A percentile compares a stretch with the other conserved stretches of the same genome.
phyloP scores from a whole-genome alignment of 495 filamentous ascomycete species.

The Tuber aestivum region DNA sequence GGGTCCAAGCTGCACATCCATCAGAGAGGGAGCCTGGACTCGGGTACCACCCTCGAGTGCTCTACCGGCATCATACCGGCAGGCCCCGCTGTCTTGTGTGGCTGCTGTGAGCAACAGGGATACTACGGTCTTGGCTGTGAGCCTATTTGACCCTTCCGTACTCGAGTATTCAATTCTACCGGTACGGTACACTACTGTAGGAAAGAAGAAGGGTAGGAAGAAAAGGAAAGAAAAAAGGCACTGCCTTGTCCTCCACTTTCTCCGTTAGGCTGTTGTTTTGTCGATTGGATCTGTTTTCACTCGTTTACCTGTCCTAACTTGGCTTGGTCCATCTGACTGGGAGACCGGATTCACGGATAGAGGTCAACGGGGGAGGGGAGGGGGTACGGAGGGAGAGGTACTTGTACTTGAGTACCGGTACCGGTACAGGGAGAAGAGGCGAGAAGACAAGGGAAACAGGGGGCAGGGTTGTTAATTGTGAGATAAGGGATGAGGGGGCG shows the following conservation, averaged over 20 bases:
- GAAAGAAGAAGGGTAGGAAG: not conserved
- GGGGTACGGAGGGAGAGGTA: not conserved
- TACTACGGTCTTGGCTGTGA: not conserved
- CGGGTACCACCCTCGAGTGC: not conserved
- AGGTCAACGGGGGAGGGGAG: not conserved
- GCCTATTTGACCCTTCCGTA: not conserved
- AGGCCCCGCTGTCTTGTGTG: not conserved
- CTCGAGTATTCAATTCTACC: no score
- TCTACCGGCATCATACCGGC: not conserved
- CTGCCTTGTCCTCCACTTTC: not conserved
- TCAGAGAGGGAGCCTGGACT: not conserved
- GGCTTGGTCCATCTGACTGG: not conserved
- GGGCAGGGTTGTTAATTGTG: not conserved
- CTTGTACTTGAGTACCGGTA: no score
- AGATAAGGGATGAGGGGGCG: not conserved
- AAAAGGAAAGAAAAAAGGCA: not conserved
- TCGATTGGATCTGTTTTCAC: not conserved
- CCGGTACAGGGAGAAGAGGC: not conserved
- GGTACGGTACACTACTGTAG: not conserved
- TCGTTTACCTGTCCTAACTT: not conserved
- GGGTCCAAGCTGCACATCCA: not conserved
- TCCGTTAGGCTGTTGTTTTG: not conserved
- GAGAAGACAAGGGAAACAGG: not conserved
- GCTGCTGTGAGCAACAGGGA: not conserved
- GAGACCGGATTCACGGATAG: not conserved